phyloP scores from a whole-genome alignment of 106 monocot species.

The Apostasia shenzhenica region DNA sequence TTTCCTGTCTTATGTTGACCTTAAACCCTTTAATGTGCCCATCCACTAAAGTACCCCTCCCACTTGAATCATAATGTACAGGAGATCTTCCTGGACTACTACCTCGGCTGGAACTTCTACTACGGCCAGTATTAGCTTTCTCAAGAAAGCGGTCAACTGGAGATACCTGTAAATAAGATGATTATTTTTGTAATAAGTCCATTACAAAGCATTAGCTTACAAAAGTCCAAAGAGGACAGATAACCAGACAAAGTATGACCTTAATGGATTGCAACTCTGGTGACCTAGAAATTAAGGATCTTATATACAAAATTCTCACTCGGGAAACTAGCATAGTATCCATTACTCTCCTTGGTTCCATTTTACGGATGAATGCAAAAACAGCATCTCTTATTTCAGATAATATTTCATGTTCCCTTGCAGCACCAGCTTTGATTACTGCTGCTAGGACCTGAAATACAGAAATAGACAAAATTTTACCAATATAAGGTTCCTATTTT shows the following conservation, averaged over 20 bases:
- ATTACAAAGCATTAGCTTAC: background rate
- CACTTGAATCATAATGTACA: constrained; percentile 56
- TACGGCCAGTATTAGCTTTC: constrained; percentile 67
- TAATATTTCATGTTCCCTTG: constrained; percentile 97
- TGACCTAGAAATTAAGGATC: constrained; percentile 91
- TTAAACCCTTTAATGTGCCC: constrained; percentile 80
- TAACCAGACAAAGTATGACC: constrained; percentile 18
- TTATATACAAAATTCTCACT: constrained; percentile 96
- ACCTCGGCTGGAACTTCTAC: constrained; percentile 83
- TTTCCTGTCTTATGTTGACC: constrained; percentile 88
- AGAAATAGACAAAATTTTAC: constrained; percentile 15
- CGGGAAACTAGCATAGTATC: constrained; percentile 98
- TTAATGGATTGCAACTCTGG: constrained; percentile 96
- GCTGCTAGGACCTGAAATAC: constrained; percentile 89
- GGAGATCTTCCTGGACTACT: constrained; percentile 89
- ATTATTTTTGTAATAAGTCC: background rate
- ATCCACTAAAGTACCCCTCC: constrained; percentile 48
- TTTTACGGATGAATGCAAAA: constrained; percentile 84
- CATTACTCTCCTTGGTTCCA: constrained; percentile 94
- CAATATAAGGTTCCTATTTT: background rate
- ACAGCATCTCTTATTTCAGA: constrained; percentile 99
- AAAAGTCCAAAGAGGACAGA: background rate
- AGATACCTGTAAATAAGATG: constrained; percentile 44
- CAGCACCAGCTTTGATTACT: constrained; percentile 98
- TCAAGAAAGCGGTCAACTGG: constrained; percentile 87